phyloP scores from a whole-genome alignment of 371 early-diverging fungal genomes.

The Mortierella sp. region DNA sequence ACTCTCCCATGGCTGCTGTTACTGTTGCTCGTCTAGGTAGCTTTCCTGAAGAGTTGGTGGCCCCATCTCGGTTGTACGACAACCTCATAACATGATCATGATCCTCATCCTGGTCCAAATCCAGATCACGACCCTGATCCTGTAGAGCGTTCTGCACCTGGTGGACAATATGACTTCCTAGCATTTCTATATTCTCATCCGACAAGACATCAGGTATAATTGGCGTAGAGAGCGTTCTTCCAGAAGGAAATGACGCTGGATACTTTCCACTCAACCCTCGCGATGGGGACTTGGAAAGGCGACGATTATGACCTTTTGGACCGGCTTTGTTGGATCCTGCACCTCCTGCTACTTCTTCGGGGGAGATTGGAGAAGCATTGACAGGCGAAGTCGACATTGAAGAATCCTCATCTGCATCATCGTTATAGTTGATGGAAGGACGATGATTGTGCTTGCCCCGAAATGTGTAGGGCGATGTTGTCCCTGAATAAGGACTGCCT shows the following conservation, averaged over 20 bases:
- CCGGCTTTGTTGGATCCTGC: slow-evolving; percentile 7
- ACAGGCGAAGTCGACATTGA: slow-evolving; percentile 26
- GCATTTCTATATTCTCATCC: slow-evolving; percentile 44
- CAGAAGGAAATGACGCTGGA: slow-evolving; percentile 32
- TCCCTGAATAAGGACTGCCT: slow-evolving; percentile 35
- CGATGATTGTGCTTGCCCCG: slow-evolving; percentile 34
- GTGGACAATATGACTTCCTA: slow-evolving; percentile 41
- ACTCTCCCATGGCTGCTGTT: too few species aligned
- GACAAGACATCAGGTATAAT: slow-evolving; percentile 15
- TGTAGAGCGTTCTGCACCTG: slow-evolving; percentile 31
- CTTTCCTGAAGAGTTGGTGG: not conserved
- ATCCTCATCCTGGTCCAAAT: too few species aligned
- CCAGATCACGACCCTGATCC: slow-evolving; percentile 1
- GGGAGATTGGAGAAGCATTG: slow-evolving; percentile 43
- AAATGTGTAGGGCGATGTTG: slow-evolving; percentile 41
- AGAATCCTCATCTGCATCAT: slow-evolving; percentile 11
- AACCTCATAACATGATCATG: too few species aligned
- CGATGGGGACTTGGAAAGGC: slow-evolving; percentile 28
- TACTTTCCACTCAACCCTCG: slow-evolving; percentile 29
- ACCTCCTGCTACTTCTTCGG: slow-evolving; percentile 1
- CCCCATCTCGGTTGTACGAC: not conserved
- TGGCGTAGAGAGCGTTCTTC: slow-evolving; percentile 15
- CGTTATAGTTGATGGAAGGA: slow-evolving; percentile 9
- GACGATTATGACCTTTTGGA: slow-evolving; percentile 29
- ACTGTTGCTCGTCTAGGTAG: not conserved